phyloP scores from a whole-genome alignment of 441 rosid genomes.

The Gossypium davidsonii region DNA sequence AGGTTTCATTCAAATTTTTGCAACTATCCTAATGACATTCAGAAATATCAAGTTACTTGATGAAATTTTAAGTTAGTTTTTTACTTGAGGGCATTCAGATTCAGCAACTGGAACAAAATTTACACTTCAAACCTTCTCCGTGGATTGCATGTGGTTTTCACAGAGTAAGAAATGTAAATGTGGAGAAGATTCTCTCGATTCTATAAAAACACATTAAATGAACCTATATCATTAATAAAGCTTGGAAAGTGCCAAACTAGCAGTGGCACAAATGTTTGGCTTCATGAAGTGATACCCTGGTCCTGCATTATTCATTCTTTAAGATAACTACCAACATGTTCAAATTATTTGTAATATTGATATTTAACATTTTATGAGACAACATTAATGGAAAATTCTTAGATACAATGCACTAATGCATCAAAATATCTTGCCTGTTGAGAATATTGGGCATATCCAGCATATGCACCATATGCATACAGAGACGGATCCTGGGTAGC shows the following conservation, averaged over 20 bases:
- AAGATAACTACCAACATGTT: background rate
- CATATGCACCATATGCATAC: slow-evolving; percentile 78
- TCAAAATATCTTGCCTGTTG: slow-evolving; percentile 49
- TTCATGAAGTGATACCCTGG: background rate
- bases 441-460: slow-evolving; percentile 80
- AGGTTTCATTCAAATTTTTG: background rate
- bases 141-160: background rate
- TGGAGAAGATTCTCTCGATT: background rate
- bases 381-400: background rate
- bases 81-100: background rate
- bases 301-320: background rate
- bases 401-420: background rate
- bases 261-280: background rate
- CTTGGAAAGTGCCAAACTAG: background rate
- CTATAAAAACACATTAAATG: background rate
- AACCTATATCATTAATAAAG: background rate
- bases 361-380: background rate
- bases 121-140: background rate
- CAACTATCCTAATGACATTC: background rate
- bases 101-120: background rate
- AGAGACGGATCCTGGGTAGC: slow-evolving; percentile 75
- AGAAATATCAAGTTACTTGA: background rate
- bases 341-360: background rate
- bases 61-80: background rate
- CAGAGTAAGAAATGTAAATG: background rate